These are phyloP conservation scores for Aspergillaceae sp. DNA, from an alignment of 2,329 filamentous ascomycete species.

Conservation along the genomic window DNA sequence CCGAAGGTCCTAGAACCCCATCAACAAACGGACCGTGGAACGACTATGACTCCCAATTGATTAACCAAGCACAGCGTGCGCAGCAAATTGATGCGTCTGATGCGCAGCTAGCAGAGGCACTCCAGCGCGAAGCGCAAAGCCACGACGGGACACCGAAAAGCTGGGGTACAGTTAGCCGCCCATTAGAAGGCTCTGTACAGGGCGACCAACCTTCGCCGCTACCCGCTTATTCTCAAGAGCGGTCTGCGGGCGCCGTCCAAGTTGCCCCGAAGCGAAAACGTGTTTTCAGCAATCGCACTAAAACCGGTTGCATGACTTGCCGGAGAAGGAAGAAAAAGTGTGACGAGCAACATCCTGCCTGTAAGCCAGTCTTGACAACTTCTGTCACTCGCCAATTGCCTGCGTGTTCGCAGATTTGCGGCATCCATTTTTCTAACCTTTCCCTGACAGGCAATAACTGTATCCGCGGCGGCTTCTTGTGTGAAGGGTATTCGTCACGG, in stretches of 20 bases:
- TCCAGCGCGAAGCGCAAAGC: slow-evolving; percentile 43
- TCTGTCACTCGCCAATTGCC: neutral
- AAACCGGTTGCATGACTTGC: slow-evolving; percentile 91
- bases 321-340: slow-evolving; percentile 94
- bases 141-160: slow-evolving; percentile 27
- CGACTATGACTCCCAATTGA: slow-evolving; percentile 33
- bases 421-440: slow-evolving; percentile 5
- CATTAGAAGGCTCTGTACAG: slow-evolving; percentile 28
- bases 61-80: slow-evolving; percentile 40
- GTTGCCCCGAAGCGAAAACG: slow-evolving; percentile 40
- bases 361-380: slow-evolving; percentile 46
- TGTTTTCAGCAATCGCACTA: slow-evolving; percentile 84
- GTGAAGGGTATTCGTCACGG: slow-evolving; percentile 79
- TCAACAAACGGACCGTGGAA: slow-evolving; percentile 27
- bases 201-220: slow-evolving; percentile 26
- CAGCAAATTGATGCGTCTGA: slow-evolving; percentile 40
- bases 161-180: slow-evolving; percentile 26
- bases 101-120: slow-evolving; percentile 43
- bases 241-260: slow-evolving; percentile 24
- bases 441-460: slow-evolving; percentile 67
- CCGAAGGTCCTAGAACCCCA: slow-evolving; percentile 19
- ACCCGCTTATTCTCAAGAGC: slow-evolving; percentile 25
- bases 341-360: slow-evolving; percentile 86
- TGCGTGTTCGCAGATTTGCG: too few relatives aligned
- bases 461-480: slow-evolving; percentile 78